Evolutionary conservation across 179 eudicot genomes (phyloP).

Genomic region (Beta corolliflora): DNA sequence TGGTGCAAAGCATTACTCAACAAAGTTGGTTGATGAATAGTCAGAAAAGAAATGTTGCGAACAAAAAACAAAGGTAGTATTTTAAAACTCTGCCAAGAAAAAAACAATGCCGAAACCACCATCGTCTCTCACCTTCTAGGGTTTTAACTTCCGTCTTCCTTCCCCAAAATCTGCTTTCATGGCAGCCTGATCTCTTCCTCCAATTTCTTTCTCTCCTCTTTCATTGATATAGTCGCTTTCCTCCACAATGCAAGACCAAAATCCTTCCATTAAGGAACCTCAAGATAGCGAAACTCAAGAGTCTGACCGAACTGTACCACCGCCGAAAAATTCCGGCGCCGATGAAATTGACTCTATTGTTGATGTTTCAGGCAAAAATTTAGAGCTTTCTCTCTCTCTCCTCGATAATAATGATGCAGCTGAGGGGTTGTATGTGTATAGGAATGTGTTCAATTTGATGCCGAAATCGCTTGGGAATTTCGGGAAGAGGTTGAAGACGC

Average conservation of each 20-base stretch:
- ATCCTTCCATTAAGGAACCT: not conserved
- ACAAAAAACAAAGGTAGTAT: too few species aligned
- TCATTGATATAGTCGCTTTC: not conserved
- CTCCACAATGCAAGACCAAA: slow-evolving; percentile 30
- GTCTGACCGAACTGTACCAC: not conserved
- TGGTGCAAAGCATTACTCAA: too few species aligned
- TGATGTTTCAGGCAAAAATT: slow-evolving; percentile 65
- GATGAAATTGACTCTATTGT: slow-evolving; percentile 39
- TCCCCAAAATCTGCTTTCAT: not conserved
- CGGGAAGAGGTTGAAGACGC: slow-evolving; percentile 52
- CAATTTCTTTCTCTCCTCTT: not conserved
- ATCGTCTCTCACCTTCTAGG: slow-evolving; percentile 34
- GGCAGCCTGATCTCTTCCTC: slow-evolving; percentile 11
- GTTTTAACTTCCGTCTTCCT: slow-evolving; percentile 22
- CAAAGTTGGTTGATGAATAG: too few species aligned
- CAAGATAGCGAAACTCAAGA: not conserved
- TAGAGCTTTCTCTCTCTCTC: slow-evolving; percentile 54
- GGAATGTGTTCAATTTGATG: slow-evolving; percentile 70
- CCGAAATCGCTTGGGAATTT: slow-evolving; percentile 59
- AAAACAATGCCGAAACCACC: slow-evolving; percentile 8
- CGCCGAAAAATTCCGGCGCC: slow-evolving; percentile 10
- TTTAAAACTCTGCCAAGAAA: not conserved
- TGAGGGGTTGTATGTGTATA: slow-evolving; percentile 60
- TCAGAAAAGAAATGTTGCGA: too few species aligned
- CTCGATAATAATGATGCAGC: slow-evolving; percentile 17